Conservation (phyloP, 2,329 filamentous ascomycete species). For the Fusarium napiforme region DNA sequence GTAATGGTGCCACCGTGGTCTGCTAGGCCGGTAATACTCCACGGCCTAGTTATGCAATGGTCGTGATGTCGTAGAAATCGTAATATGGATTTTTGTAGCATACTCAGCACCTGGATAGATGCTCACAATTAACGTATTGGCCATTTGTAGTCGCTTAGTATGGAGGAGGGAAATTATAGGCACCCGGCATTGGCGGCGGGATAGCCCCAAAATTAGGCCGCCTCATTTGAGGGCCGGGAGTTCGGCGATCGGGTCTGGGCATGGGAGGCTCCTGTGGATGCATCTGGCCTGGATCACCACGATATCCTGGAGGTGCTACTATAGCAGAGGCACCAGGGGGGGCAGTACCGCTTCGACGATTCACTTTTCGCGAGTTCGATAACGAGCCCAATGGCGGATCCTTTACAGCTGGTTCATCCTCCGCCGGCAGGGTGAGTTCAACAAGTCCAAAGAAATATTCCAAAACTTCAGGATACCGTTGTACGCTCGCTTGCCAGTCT, state of each 20-base stretch:
- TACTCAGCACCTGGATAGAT: constrained; percentile 21
- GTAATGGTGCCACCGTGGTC: constrained; percentile 39
- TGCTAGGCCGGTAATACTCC: constrained; percentile 42
- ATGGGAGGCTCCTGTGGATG: constrained; percentile 42
- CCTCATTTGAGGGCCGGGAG: constrained; percentile 44
- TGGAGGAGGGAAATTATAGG: constrained; percentile 35
- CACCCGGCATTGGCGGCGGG: constrained; percentile 35
- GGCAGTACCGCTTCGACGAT: constrained; percentile 55
- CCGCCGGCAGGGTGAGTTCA: constrained; percentile 70
- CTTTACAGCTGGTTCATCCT: constrained; percentile 68
- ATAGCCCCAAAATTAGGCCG: constrained; percentile 36
- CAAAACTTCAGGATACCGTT: constrained; percentile 82
- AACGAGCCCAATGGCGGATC: constrained; percentile 69
- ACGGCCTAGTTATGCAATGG: constrained; percentile 43
- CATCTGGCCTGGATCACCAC: constrained; percentile 41
- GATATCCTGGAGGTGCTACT: constrained; percentile 41
- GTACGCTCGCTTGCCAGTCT: constrained; percentile 80
- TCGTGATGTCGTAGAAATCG: constrained; percentile 45
- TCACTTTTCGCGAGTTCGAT: constrained; percentile 59
- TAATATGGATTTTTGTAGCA: constrained; percentile 34
- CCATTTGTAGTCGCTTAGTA: constrained; percentile 24
- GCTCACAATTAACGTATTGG: constrained; percentile 18
- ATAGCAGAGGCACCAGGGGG: constrained; percentile 43
- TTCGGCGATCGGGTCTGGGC: constrained; percentile 41
- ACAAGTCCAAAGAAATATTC: constrained; percentile 83